Base-by-base conservation (phyloP, 2,329 filamentous ascomycete species). In the Macrophomina phaseolina region DNA sequence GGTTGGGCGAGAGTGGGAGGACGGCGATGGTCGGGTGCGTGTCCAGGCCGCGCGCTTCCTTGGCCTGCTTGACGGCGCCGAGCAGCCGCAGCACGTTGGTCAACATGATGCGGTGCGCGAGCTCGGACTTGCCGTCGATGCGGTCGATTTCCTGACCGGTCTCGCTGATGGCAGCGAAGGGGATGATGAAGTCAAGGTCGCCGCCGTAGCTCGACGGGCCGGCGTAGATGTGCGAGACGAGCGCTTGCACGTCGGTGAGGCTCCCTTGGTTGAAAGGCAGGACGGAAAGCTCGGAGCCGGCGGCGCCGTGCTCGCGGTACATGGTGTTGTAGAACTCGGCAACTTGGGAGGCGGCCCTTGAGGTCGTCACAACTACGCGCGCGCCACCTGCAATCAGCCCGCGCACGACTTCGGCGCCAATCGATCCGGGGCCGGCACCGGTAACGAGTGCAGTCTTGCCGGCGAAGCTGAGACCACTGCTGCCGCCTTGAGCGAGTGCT, bases 1-100 rank as follows among this genome's bases (percentile, higher is more conserved):
- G 79, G 65, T 83, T 83, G 6, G 81, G 81, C 0, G 81, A 82
- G 40, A 83, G 74, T 0, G 81, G 81, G 5, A 83, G 67, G 11
- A 82, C 67, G 3, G 81, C 78, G 4, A 14, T 36, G 6, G 51
- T 56, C 6, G 52, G 52, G 14, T 40, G 52, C 52, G 52, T 55
- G 52, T 55, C 52, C 7, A 75, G 71, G 5, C 73, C 71, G 7
- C 71, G 71, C n/a, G 64, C 61, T 38, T 73, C 72, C 68, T 80
- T 80, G 4, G 71, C 63, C 5, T 68, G 49, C 62, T 75, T 76
- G 38, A 82, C 71, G 4, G 65, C 65, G 1, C 80, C 80, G 23
- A 82, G 70, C 16, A 81, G 70, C 1, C 80, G 75, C 5, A 82
- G 60, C 30, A 77, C 52, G 63, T 82, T 81, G 23, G 74, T 78